Evolutionary conservation across 129 eudicot genomes (phyloP).

Genomic region (Mikania micrantha): DNA sequence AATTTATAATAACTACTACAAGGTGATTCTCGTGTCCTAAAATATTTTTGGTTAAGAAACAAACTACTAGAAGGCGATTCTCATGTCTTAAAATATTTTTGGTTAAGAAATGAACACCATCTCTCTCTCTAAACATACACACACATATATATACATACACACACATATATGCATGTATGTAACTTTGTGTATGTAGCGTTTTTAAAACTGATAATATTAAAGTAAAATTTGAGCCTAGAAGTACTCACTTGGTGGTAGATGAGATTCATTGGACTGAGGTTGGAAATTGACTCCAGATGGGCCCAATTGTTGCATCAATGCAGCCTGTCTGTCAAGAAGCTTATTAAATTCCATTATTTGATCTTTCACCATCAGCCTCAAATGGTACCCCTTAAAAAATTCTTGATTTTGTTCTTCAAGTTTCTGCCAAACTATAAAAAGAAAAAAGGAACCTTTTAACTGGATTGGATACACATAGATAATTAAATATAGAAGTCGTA

Average conservation of each 20-base stretch:
- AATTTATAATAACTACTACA: too few relatives aligned
- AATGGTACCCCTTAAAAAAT: slow-evolving; percentile 71
- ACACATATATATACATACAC: too few relatives aligned
- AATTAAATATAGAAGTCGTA: neutral
- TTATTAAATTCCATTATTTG: slow-evolving; percentile 77
- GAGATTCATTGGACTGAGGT: slow-evolving; percentile 56
- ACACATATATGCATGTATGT: too few relatives aligned
- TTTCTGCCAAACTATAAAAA: slow-evolving; percentile 65
- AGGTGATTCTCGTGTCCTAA: too few relatives aligned
- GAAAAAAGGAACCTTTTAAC: neutral
- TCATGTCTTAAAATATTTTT: too few relatives aligned
- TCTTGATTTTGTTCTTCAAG: slow-evolving; percentile 88
- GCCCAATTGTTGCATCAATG: slow-evolving; percentile 53
- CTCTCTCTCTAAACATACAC: too few relatives aligned
- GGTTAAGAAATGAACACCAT: too few relatives aligned
- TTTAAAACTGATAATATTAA: neutral
- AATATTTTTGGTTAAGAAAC: too few relatives aligned
- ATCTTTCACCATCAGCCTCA: slow-evolving; percentile 72
- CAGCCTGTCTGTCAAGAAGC: slow-evolving; percentile 69
- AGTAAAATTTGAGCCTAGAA: neutral
- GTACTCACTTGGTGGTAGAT: slow-evolving; percentile 55
- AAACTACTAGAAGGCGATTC: too few relatives aligned
- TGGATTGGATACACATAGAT: neutral
- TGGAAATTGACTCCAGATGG: slow-evolving; percentile 35
- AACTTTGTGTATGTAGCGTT: too few relatives aligned